Evolutionary conservation across 345 rosid species (phyloP).

Genomic region (Streptanthus diversifolius): DNA sequence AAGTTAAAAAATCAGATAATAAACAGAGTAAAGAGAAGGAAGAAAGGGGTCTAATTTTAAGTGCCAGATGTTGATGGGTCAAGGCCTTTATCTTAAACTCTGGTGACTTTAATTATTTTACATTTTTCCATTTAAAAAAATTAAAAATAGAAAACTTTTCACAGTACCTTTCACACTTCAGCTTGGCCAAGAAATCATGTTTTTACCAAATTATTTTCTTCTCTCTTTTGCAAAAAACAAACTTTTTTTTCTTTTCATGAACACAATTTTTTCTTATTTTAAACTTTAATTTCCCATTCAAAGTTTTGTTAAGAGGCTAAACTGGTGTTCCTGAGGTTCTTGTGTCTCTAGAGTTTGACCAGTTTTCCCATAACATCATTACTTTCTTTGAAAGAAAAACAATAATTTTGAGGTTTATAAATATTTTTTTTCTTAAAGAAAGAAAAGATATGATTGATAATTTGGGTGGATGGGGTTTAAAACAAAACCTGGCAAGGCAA

Average conservation of each 20-base stretch:
- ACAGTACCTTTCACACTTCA: slow-evolving; percentile 45
- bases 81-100: slow-evolving; percentile 40
- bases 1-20: slow-evolving; percentile 28
- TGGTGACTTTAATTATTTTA: slow-evolving; percentile 32
- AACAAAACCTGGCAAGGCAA: slow-evolving; percentile 96
- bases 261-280: not conserved
- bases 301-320: not conserved
- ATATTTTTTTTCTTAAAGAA: not conserved
- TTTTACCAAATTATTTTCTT: slow-evolving; percentile 11
- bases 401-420: not conserved
- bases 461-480: slow-evolving; percentile 35
- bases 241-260: not conserved
- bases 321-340: not conserved
- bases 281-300: not conserved
- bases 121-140: slow-evolving; percentile 9
- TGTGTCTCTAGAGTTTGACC: slow-evolving; percentile 25
- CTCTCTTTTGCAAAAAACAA: not conserved
- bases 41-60: slow-evolving; percentile 52
- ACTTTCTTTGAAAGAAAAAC: slow-evolving; percentile 29
- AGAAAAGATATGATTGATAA: slow-evolving; percentile 13
- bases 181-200: slow-evolving; percentile 30
- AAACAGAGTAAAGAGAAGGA: slow-evolving; percentile 17
- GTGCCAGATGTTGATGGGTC: slow-evolving; percentile 83
- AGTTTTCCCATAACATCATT: slow-evolving; percentile 16
- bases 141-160: slow-evolving; percentile 19